phyloP scores from a whole-genome alignment of 1,284 basidiomycete species.

The Meira miltonrushii region DNA sequence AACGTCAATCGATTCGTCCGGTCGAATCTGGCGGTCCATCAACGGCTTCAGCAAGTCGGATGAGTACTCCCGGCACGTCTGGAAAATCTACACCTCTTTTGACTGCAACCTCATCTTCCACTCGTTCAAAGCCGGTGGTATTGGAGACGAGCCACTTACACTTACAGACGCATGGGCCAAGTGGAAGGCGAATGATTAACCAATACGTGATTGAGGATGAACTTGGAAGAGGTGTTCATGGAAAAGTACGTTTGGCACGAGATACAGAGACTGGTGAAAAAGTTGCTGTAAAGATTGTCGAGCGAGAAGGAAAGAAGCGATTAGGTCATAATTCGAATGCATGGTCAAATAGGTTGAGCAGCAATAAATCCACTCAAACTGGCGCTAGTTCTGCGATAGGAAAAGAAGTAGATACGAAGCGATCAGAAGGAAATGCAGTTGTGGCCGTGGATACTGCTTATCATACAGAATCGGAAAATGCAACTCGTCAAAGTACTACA shows the following conservation, averaged over 20 bases:
- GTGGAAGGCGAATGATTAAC: constrained; percentile 50
- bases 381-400: not conserved
- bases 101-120: not conserved
- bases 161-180: constrained; percentile 40
- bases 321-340: constrained; percentile 24
- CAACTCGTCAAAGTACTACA: not conserved
- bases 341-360: too few species aligned
- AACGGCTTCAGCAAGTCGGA: not conserved
- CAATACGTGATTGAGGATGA: constrained; percentile 50
- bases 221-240: constrained; percentile 48
- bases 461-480: not conserved
- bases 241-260: constrained; percentile 44
- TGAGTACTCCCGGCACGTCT: not conserved
- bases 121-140: constrained; percentile 14
- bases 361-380: too few species aligned
- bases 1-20: not conserved
- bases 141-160: constrained; percentile 43
- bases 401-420: not conserved
- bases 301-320: constrained; percentile 41
- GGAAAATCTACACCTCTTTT: constrained; percentile 9
- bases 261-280: constrained; percentile 43
- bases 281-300: constrained; percentile 51
- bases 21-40: not conserved
- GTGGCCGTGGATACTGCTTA: not conserved
- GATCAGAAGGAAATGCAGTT: not conserved